Conservation (phyloP, 2,329 filamentous ascomycete genomes). For the Byssochlamys sp. region DNA sequence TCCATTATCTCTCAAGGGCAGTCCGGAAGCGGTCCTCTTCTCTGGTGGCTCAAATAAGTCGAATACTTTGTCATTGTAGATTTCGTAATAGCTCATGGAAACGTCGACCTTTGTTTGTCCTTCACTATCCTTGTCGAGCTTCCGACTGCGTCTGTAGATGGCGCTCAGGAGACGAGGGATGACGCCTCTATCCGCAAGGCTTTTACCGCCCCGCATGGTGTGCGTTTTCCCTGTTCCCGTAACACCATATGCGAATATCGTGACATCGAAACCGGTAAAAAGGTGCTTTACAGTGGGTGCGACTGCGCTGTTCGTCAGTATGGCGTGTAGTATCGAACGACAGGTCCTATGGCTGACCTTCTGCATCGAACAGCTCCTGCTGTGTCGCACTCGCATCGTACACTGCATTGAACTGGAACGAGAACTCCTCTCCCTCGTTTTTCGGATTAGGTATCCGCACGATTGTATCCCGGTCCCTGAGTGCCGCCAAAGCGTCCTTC, state of each 20-base stretch:
- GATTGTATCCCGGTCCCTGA: conserved; percentile 52
- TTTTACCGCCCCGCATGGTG: conserved; percentile 86
- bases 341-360: conserved; percentile 51
- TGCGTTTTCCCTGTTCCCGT: conserved; percentile 92
- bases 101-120: conserved; percentile 64
- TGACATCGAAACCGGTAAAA: conserved; percentile 74
- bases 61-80: conserved; percentile 92
- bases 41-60: conserved; percentile 82
- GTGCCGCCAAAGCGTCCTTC: conserved; percentile 17
- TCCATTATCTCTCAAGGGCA: conserved; percentile 75
- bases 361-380: conserved; percentile 76
- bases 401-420: conserved; percentile 88
- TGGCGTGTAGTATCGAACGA: conserved; percentile 1
- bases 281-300: conserved; percentile 82
- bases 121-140: conserved; percentile 68
- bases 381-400: conserved; percentile 74
- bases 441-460: conserved; percentile 90
- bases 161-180: conserved; percentile 77
- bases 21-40: conserved; percentile 69
- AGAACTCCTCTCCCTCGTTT: conserved; percentile 82
- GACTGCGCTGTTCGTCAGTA: conserved; percentile 47
- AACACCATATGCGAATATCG: conserved; percentile 85
- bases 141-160: conserved; percentile 76
- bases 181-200: conserved; percentile 73
- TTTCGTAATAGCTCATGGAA: conserved; percentile 83